A percentile compares a stretch with the other conserved stretches of the same genome.
Conservation (phyloP, 345 rosid species). For the Abelmoschus esculentus region DNA sequence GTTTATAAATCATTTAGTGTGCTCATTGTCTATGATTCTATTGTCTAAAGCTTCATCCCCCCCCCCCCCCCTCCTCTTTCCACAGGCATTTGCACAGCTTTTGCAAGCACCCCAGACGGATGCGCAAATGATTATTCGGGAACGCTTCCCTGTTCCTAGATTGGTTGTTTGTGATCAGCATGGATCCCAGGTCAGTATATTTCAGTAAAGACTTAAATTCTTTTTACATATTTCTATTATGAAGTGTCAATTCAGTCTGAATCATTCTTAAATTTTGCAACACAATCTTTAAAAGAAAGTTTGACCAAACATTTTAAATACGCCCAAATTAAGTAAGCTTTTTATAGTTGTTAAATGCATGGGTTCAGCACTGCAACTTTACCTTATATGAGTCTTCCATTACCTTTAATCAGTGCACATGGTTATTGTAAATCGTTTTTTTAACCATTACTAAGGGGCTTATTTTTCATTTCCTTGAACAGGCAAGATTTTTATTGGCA, state of each 20-base stretch:
- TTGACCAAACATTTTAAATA: background rate
- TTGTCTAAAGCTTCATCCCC: background rate
- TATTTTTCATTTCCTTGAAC: constrained; percentile 15
- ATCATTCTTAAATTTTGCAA: background rate
- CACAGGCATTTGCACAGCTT: constrained; percentile 81
- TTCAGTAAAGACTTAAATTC: background rate
- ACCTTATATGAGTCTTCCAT: no score
- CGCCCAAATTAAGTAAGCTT: background rate
- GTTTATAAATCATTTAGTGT: background rate
- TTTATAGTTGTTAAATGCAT: no score
- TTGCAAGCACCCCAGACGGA: constrained; percentile 84
- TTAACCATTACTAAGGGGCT: background rate
- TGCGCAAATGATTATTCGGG: constrained; percentile 57
- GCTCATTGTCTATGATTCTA: background rate
- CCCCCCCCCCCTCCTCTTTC: background rate
- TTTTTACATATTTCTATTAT: background rate
- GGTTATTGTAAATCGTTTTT: background rate
- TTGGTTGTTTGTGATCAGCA: constrained; percentile 97
- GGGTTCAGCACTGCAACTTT: no score
- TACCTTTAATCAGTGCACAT: background rate
- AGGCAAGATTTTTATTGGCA: constrained; percentile 96
- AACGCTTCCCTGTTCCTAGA: constrained; percentile 96
- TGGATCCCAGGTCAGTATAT: constrained; percentile 83
- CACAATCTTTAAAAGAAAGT: background rate
- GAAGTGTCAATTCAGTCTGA: background rate